Conservation (phyloP, 176 grass and related monocot genomes). For the Elaeis guineensis region DNA sequence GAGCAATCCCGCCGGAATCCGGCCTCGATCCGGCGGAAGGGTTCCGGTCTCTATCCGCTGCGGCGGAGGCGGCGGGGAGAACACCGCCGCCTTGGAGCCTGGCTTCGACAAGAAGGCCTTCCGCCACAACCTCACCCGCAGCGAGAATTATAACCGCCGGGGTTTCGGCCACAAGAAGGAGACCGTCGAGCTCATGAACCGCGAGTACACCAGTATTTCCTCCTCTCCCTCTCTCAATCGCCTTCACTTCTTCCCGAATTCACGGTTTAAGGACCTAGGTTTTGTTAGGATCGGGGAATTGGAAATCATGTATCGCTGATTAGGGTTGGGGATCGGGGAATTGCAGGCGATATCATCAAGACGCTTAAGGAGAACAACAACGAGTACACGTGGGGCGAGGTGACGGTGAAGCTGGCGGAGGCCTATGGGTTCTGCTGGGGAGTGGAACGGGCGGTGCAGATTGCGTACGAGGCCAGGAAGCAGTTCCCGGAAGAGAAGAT, state of each 20-base stretch:
- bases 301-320: too few species aligned
- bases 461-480: slow-evolving; percentile 97
- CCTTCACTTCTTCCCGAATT: too few species aligned
- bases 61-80: slow-evolving; percentile 26
- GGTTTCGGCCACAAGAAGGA: slow-evolving; percentile 97
- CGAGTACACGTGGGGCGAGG: slow-evolving; percentile 64
- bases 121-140: slow-evolving; percentile 89
- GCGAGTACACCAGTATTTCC: slow-evolving; percentile 75
- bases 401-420: slow-evolving; percentile 83
- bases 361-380: slow-evolving; percentile 80
- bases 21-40: slow-evolving; percentile 6
- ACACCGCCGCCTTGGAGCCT: slow-evolving; percentile 31
- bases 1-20: neutral
- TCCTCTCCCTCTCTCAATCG: too few species aligned
- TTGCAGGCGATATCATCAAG: slow-evolving; percentile 75
- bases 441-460: slow-evolving; percentile 96
- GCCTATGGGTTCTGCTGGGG: slow-evolving; percentile 99
- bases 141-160: slow-evolving; percentile 92
- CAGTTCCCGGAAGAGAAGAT: slow-evolving; percentile 91
- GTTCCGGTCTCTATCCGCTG: slow-evolving; percentile 43
- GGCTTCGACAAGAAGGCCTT: slow-evolving; percentile 98
- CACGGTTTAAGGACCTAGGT: too few species aligned
- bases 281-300: too few species aligned
- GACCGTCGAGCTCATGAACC: slow-evolving; percentile 87
- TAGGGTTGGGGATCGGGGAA: neutral